Evolutionary conservation across 352 stramenopile species (phyloP), one percentile per base, ranked within the genome.

Genomic region (Phytophthora citricola): DNA sequence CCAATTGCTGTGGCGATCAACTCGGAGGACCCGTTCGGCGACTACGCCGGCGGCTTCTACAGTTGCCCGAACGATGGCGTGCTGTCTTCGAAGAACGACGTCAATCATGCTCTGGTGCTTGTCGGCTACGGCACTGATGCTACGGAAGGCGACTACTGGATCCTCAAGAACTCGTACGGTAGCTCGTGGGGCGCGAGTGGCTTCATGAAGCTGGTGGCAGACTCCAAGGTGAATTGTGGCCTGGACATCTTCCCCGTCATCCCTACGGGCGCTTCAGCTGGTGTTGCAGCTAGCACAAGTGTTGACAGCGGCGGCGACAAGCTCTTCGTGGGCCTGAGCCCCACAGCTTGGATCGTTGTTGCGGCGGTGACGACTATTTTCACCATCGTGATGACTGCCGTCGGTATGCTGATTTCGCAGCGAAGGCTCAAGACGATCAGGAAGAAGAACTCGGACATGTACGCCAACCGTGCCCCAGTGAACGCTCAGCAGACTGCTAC

Each of bases 81-180:
- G 11, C 65, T 94, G 41, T 69, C 77, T n/a, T 85, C 77, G 0
- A 90, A 90, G 54, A 71, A 88, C 49, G 70, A 91, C 29, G 76
- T 94, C 50, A 91, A 94, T 59, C 83, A 94, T 57, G 85, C 85
- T 9, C 63, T 94, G 26, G 10, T 94, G 41, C 79, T 94, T 15
- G 85, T 94, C 1, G 85, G 85, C 27, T 94, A 94, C 56, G 85
- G 79, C 57, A 90, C 74, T 11, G 82, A 91, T 36, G 41, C 66
- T 3, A 73, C 63, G 1, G 66, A 69, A 1, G 83, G 85, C 2
- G 83, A 92, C 62, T 93, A 92, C 62, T 93, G 85, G 85, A 91
- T 93, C 34, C 48, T 93, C 14, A 93, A 93, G 54, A 93, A 93
- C 59, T 93, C 85, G 38, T 93, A 93, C 67, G 83, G 81, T 15